These are phyloP conservation scores for Rubus parviflorus DNA, from an alignment of 306 rosid genomes.

Conservation along the genomic window DNA sequence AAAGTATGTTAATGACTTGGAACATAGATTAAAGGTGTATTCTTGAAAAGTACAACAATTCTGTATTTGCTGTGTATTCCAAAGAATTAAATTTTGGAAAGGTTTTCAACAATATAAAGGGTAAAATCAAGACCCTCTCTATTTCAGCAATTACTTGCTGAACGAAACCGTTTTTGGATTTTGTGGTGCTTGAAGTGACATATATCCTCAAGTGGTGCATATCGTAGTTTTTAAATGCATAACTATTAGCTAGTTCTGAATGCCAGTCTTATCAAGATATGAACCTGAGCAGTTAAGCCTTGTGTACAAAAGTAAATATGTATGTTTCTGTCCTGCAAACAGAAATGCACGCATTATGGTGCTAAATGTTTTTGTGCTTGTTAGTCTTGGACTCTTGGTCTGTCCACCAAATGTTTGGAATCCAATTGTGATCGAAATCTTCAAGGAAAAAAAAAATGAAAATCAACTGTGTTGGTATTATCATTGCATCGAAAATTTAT, in stretches of 20 bases:
- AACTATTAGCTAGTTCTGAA: background rate
- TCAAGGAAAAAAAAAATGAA: background rate
- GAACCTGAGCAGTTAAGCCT: background rate
- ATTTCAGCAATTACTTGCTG: too few relatives aligned
- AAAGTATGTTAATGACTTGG: background rate
- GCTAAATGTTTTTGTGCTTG: conserved; percentile 2
- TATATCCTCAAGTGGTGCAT: too few relatives aligned
- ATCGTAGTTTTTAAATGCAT: too few relatives aligned
- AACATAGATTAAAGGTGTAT: background rate
- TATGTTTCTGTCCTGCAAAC: background rate
- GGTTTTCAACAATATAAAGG: background rate
- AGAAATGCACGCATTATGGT: background rate
- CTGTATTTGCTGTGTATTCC: background rate
- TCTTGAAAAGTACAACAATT: background rate
- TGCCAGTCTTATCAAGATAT: background rate
- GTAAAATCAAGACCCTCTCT: background rate
- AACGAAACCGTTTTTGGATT: too few relatives aligned
- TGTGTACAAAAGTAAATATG: background rate
- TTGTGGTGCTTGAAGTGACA: too few relatives aligned
- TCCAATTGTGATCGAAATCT: background rate
- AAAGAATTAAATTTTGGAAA: background rate
- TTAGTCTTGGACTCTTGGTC: background rate
- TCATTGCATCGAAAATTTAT: background rate
- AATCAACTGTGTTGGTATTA: background rate
- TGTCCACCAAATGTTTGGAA: background rate